Evolutionary conservation across 1,284 basidiomycete species (phyloP), one percentile per base, ranked within the genome.

Genomic region (Leccinum huronense): DNA sequence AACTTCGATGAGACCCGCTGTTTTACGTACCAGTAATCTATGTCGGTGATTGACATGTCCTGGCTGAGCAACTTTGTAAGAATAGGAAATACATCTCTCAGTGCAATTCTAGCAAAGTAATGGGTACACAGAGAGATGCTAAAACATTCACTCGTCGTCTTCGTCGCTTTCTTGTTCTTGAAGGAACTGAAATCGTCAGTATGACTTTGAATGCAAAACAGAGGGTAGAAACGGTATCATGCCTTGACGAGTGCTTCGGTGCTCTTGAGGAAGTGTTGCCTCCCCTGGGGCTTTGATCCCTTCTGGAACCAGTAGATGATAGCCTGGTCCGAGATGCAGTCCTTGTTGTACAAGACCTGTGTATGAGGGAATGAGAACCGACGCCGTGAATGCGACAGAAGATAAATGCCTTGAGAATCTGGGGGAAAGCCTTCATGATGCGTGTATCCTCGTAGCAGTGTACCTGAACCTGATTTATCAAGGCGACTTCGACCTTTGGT

Each of bases 251-350:
- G 84, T 6, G 92, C 76, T 77, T 94, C 91, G 2, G 94, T 90
- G 63, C 84, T 87, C 80, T 94, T 95, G 70, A 98, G 81, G 84
- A 98, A 98, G 77, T 96, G 92, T 76, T 96, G 93, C 76, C 91
- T 90, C 61, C 95, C 96, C 76, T 97, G 93, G 1, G 94, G 86
- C 80, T 95, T 97, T 63, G 95, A 92, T 63, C 97, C 96, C 80
- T 98, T 98, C 79, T 93, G 89, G 79, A 94, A 85, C 96, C 96
- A 98, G 80, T 97, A 98, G 66, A 98, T 91, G 74, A 98, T 96
- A 66, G 96, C 95, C 76, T 95, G 91, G 74, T 96, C 94, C 65
- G 93, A 92, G 70, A 98, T 85, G 78, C 94, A 95, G 74, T 98
- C 96, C 73, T 91, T 89, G 78, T 95, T 96, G 81, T 98, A 98